Evolutionary conservation across 2,329 filamentous ascomycete genomes (phyloP), one percentile per base, ranked within the genome.

Genomic region (Trichothecium sympodiale): DNA sequence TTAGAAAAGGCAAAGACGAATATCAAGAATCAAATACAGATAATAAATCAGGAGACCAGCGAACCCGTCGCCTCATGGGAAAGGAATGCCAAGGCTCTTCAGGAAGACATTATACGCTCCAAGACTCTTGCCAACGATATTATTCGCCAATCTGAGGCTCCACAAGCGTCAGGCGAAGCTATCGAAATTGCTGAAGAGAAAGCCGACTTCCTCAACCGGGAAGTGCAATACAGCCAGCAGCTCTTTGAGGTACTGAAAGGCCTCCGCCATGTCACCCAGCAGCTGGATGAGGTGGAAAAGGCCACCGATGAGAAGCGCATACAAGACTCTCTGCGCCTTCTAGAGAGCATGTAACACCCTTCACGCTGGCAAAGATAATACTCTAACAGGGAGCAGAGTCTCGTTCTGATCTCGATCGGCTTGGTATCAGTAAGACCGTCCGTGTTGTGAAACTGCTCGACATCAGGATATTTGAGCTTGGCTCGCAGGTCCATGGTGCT

Each of bases 1-100:
- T 43, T 66, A 17, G 48, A 46, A 15, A 45, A 48, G 33, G 51
- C 57, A 34, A 60, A 59, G 45, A 39, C 46, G 17, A 33, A 13
- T 29, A 17, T 31, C 20, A 39, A 61, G 58, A 37, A 70, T 40
- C 79, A 93, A 48, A 81, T 96, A 39, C 80, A 79, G 44, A 57
- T 65, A 16, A 74, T 91, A 42, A 93, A 88, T 57, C 74, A 77
- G 51, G 77, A 86, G 45, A 82, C 78, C 14, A 82, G 80, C 38
- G 74, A 79, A 28, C 82, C 93, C 49, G 81, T 94, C 34, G 82
- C 86, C 51, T 74, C 79, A 35, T 96, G 89, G 89, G 83, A 93
- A 38, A 63, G 69, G 35, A 85, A 91, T 55, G 86, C 88, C 33
- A 85, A 85, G 57, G 76, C 80, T 35, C 72, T 95, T 7, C 85